These are phyloP conservation scores for Curvularia eragrostidis DNA, from an alignment of 2,329 filamentous ascomycete genomes.

Conservation along the genomic window DNA sequence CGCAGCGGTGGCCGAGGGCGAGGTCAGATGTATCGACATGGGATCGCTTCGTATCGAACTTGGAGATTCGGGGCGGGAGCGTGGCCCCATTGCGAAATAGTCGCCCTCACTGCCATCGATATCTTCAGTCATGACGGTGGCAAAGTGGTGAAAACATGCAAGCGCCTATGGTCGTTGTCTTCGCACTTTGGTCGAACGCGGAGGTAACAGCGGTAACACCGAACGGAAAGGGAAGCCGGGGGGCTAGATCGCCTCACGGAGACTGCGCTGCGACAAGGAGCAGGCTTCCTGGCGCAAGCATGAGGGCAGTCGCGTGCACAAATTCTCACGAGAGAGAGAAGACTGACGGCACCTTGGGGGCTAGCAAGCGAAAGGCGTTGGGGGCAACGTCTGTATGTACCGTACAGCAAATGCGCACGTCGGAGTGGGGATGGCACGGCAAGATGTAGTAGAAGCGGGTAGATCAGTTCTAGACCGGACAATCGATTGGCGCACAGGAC, in stretches of 20 bases:
- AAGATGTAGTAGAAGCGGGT: conserved; percentile 15
- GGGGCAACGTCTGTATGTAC: conserved; percentile 11
- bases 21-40: conserved; percentile 39
- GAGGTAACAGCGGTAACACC: conserved; percentile 1
- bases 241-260: conserved; percentile 6
- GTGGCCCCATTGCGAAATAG: conserved; percentile 40
- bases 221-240: neutral
- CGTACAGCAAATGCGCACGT: conserved; percentile 12
- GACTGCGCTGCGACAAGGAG: conserved; percentile 10
- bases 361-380: conserved; percentile 8
- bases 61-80: conserved; percentile 33
- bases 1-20: conserved; percentile 40
- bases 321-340: neutral
- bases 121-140: conserved; percentile 30
- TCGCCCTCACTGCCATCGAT: conserved; percentile 26
- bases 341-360: conserved; percentile 3
- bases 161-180: neutral
- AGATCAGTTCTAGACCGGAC: conserved; percentile 31
- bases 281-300: conserved; percentile 2
- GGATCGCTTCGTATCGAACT: conserved; percentile 43
- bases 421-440: conserved; percentile 19
- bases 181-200: conserved; percentile 3
- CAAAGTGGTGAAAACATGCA: conserved; percentile 7
- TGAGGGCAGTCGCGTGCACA: conserved; percentile 7
- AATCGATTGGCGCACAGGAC: conserved; percentile 11